phyloP scores from a whole-genome alignment of 768 basidiomycete species.

The Pisolithus microcarpus region DNA sequence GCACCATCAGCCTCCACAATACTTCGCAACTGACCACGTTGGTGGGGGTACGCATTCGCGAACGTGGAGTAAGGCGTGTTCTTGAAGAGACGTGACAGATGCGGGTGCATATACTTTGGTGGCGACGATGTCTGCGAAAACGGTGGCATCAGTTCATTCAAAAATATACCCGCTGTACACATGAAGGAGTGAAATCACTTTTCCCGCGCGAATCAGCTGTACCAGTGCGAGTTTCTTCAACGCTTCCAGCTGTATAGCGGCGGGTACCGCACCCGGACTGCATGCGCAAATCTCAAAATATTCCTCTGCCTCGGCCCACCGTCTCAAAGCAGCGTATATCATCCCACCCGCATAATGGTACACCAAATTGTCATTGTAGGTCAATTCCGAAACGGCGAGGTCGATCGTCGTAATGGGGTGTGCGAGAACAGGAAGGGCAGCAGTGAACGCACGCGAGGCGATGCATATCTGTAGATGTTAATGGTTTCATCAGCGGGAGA shows the following conservation, averaged over 20 bases:
- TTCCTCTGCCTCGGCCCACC: conserved; percentile 65
- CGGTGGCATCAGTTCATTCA: not conserved
- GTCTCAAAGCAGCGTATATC: conserved; percentile 52
- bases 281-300: conserved; percentile 75
- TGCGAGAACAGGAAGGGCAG: conserved; percentile 54
- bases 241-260: conserved; percentile 77
- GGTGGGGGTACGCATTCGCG: conserved; percentile 59
- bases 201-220: conserved; percentile 71
- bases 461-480: conserved; percentile 44
- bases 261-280: conserved; percentile 48
- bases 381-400: conserved; percentile 51
- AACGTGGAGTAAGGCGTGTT: conserved; percentile 58
- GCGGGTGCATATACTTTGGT: conserved; percentile 68
- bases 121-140: conserved; percentile 30
- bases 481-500: not conserved
- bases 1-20: conserved; percentile 50
- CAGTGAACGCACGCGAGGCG: conserved; percentile 41
- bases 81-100: conserved; percentile 57
- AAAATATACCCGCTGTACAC: too few species aligned
- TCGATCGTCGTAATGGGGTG: conserved; percentile 65
- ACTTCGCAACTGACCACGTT: conserved; percentile 36
- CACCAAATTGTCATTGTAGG: conserved; percentile 72
- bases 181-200: conserved; percentile 35
- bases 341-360: conserved; percentile 82
- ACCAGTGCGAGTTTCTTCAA: conserved; percentile 77